Evolutionary conservation across 441 rosid species (phyloP).

Genomic region (Omphalea diandra): DNA sequence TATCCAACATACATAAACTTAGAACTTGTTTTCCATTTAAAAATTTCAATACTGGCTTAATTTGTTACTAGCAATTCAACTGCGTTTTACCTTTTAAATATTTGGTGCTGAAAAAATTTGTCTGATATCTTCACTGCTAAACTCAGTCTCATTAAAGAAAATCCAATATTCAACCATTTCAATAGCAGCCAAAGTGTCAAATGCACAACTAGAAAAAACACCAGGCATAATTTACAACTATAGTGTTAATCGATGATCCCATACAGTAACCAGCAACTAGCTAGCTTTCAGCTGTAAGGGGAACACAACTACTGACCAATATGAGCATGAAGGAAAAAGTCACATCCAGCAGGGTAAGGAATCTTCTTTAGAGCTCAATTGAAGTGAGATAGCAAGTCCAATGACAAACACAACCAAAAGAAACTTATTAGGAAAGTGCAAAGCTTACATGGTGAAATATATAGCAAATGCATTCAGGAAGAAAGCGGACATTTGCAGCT

Average conservation of each 20-base stretch:
- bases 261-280: conserved; percentile 2
- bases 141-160: not conserved
- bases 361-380: not conserved
- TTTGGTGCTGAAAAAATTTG: too few relatives aligned
- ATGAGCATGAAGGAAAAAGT: not conserved
- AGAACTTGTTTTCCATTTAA: not conserved
- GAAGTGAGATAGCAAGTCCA: not conserved
- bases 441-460: conserved; percentile 92
- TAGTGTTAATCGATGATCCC: not conserved
- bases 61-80: not conserved
- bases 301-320: not conserved
- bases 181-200: not conserved
- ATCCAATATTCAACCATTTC: not conserved
- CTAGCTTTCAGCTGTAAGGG: not conserved
- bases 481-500: conserved; percentile 99
- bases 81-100: not conserved
- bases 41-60: not conserved
- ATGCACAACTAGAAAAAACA: not conserved
- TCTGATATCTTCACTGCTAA: not conserved
- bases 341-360: not conserved
- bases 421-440: not conserved
- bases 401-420: not conserved
- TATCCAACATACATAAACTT: not conserved
- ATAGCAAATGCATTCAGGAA: conserved; percentile 98
- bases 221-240: not conserved